phyloP scores from a whole-genome alignment of 495 filamentous ascomycete species.

The Tuber melanosporum region DNA sequence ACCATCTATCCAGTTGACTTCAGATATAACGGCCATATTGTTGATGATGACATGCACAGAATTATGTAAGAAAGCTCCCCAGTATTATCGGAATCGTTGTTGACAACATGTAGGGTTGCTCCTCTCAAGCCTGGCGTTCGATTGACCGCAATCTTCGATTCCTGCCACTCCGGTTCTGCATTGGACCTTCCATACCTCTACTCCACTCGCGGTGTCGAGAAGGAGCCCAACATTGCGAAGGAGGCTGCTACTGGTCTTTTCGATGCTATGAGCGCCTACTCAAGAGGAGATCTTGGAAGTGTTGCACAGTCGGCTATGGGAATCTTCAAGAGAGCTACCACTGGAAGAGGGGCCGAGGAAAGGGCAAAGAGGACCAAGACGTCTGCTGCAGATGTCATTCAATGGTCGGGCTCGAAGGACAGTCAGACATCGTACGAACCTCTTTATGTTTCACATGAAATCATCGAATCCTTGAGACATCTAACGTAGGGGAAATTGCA shows the following conservation, averaged over 20 bases:
- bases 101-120: slow-evolving; percentile 49
- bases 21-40: slow-evolving; percentile 80
- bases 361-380: slow-evolving; percentile 82
- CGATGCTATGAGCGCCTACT: slow-evolving; percentile 81
- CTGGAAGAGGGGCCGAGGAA: slow-evolving; percentile 73
- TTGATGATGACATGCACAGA: slow-evolving; percentile 96
- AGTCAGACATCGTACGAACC: slow-evolving; percentile 76
- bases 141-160: slow-evolving; percentile 96
- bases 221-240: slow-evolving; percentile 96
- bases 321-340: slow-evolving; percentile 88
- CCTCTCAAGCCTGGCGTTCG: slow-evolving; percentile 77
- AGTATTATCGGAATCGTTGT: slow-evolving; percentile 5
- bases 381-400: slow-evolving; percentile 89
- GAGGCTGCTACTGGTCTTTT: slow-evolving; percentile 92
- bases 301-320: slow-evolving; percentile 74
- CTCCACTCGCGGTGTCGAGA: slow-evolving; percentile 79
- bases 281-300: slow-evolving; percentile 77
- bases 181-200: slow-evolving; percentile 97
- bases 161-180: slow-evolving; percentile 96
- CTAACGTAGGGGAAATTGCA: slow-evolving; percentile 33
- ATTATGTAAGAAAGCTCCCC: slow-evolving; percentile 61
- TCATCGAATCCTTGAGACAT: neutral
- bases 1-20: slow-evolving; percentile 98
- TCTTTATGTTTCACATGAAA: slow-evolving; percentile 27
- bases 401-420: slow-evolving; percentile 97